Evolutionary conservation across 768 basidiomycete species (phyloP).

Genomic region (Infundibulicybe gibba): DNA sequence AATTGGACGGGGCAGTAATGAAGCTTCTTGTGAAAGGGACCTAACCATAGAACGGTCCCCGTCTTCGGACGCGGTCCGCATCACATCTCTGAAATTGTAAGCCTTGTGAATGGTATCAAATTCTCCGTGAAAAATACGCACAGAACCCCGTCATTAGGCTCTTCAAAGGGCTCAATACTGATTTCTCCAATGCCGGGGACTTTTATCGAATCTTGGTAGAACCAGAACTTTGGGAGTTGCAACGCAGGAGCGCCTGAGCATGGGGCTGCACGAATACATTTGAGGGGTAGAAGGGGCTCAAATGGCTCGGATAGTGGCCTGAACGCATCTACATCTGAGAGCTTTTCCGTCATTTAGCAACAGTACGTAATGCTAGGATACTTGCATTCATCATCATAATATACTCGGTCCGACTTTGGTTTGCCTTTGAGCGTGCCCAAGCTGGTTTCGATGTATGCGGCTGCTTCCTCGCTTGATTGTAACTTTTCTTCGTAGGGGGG

Average conservation of each 20-base stretch:
- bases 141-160: constrained; percentile 34
- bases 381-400: constrained; percentile 21
- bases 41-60: background rate
- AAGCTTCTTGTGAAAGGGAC: background rate
- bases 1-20: background rate
- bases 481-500: constrained; percentile 38
- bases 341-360: too few species aligned
- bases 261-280: constrained; percentile 45
- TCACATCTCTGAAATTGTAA: background rate
- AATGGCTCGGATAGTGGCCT: constrained; percentile 26
- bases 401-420: constrained; percentile 31
- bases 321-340: constrained; percentile 6
- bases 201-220: too few species aligned
- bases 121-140: constrained; percentile 16
- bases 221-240: constrained; percentile 15
- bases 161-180: constrained; percentile 22
- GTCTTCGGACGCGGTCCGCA: too few species aligned
- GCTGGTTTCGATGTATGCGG: constrained; percentile 26
- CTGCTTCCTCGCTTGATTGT: constrained; percentile 28
- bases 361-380: too few species aligned
- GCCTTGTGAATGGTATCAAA: too few species aligned
- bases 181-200: too few species aligned
- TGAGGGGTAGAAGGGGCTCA: constrained; percentile 42
- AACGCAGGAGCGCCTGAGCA: constrained; percentile 26
- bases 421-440: constrained; percentile 18